A percentile compares a stretch with the other conserved stretches of the same genome.
These are phyloP conservation scores for Asparagopsis taxiformis DNA, from an alignment of 31 red algal species.

Conservation along the genomic window DNA sequence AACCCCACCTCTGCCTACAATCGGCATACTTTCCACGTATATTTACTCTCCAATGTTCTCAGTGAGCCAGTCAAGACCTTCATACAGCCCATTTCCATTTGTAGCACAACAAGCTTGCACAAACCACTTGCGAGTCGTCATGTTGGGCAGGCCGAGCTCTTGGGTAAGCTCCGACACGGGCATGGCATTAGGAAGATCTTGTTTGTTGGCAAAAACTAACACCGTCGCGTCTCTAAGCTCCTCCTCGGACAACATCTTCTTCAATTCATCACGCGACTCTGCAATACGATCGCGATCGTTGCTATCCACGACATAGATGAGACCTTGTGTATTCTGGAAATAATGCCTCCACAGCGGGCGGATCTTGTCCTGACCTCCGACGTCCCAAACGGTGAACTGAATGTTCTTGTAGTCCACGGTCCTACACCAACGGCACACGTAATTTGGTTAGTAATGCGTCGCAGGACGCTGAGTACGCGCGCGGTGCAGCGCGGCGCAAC, in stretches of 20 bases:
- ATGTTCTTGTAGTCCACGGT: slow-evolving; percentile 99
- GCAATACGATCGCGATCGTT: slow-evolving; percentile 98
- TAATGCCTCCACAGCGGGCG: slow-evolving; percentile 99
- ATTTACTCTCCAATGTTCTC: slow-evolving; percentile 84
- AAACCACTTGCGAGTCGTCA: slow-evolving; percentile 98
- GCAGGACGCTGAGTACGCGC: neutral
- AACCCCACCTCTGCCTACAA: slow-evolving; percentile 64
- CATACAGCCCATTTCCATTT: slow-evolving; percentile 97
- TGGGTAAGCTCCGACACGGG: slow-evolving; percentile 88
- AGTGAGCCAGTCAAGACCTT: slow-evolving; percentile 99
- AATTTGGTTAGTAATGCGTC: too few relatives aligned
- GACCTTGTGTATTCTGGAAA: slow-evolving; percentile 99
- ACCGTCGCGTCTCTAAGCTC: slow-evolving; percentile 95
- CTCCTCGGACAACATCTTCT: slow-evolving; percentile 99
- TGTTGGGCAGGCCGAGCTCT: slow-evolving; percentile 82
- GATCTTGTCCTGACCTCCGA: slow-evolving; percentile 99
- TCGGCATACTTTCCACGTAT: slow-evolving; percentile 17
- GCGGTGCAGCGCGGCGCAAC: neutral
- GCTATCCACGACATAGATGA: slow-evolving; percentile 99
- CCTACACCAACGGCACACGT: slow-evolving; percentile 13
- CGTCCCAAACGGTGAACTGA: slow-evolving; percentile 99
- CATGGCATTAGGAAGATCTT: slow-evolving; percentile 96
- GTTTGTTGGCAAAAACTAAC: slow-evolving; percentile 99
- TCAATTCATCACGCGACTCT: slow-evolving; percentile 97
- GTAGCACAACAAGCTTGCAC: slow-evolving; percentile 98